Base-by-base conservation (phyloP, 1,284 basidiomycete species). In the Apiotrichum veenhuisii region DNA sequence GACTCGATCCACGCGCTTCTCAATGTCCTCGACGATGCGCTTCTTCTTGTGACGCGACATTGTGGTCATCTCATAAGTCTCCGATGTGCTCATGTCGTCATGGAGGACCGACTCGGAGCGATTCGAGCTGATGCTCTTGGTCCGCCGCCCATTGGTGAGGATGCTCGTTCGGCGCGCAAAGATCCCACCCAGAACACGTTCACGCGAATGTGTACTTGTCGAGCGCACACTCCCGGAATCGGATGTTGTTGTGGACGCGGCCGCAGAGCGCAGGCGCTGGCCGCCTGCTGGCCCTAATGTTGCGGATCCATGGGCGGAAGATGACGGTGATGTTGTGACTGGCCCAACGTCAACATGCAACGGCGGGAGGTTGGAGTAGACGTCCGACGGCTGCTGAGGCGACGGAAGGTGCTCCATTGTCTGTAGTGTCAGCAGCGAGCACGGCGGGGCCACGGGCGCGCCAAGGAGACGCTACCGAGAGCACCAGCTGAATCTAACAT, bases 61-160 rank as follows among this genome's bases (percentile, higher is more conserved):
- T 17, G 53, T 44, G 1, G 50, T 50, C 62, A 63, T 63, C 23
- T 63, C 62, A 14, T 51, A 47, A 9, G 27, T 42, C 27, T 36
- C 33, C 15, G 46, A 48, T 5, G 33, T 10, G 15, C 27, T 33
- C 11, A 36, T 5, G 12, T 55, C 50, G 30, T 59, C 57, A 14
- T 42, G 42, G n/a, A 17, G n/a, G 43, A 41, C 34, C 1, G 55
- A 57, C 10, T 23, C 38, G 1, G 46, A 49, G n/a, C 40, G 49
- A 33, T 34, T 55, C 26, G 52, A 52, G 48, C 43, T 41, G n/a
- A 37, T 25, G 49, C 57, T 59, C 38, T 55, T 57, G 3, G 61
- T 36, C 23, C 52, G 23, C 11, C 46, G 43, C 0, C 40, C 48
- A 17, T 25, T 33, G 10, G 34, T 17, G 23, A 48, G 34, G 18